Percentiles rank a stretch among this genome's conserved stretches.
Evolutionary conservation across 345 rosid genomes (phyloP).

Genomic region (Stellera chamaejasme): DNA sequence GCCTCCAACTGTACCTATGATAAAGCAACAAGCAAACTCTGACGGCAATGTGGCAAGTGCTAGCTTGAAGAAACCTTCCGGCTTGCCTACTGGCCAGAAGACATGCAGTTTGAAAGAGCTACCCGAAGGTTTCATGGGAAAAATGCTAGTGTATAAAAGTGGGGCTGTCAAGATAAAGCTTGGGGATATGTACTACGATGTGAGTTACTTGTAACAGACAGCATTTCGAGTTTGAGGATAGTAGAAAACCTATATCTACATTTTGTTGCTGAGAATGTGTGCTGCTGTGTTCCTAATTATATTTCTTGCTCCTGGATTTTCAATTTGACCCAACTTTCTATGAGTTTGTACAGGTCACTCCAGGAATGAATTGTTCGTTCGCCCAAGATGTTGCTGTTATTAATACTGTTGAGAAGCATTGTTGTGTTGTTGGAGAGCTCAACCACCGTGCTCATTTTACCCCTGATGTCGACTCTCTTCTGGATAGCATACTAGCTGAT

Average conservation of each 20-base stretch:
- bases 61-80: conserved; percentile 18
- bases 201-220: conserved; percentile 27
- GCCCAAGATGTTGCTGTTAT: conserved; percentile 60
- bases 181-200: conserved; percentile 60
- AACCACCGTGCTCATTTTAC: conserved; percentile 53
- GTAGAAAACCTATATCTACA: too few species aligned
- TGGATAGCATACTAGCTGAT: conserved; percentile 26
- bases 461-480: conserved; percentile 56
- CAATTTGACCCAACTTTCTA: not conserved
- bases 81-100: conserved; percentile 13
- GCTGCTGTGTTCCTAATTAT: too few species aligned
- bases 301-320: not conserved
- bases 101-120: conserved; percentile 31
- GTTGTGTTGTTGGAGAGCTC: conserved; percentile 51
- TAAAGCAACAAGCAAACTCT: conserved; percentile 28
- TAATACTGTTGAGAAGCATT: conserved; percentile 39
- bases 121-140: conserved; percentile 78
- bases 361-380: conserved; percentile 51
- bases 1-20: conserved; percentile 55
- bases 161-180: conserved; percentile 84
- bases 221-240: too few species aligned
- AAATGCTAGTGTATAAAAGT: conserved; percentile 72
- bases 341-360: conserved; percentile 43
- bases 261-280: too few species aligned
- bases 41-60: conserved; percentile 24